Evolutionary conservation across 2,329 filamentous ascomycete genomes (phyloP).

Genomic region (Ampelomyces quisqualis): DNA sequence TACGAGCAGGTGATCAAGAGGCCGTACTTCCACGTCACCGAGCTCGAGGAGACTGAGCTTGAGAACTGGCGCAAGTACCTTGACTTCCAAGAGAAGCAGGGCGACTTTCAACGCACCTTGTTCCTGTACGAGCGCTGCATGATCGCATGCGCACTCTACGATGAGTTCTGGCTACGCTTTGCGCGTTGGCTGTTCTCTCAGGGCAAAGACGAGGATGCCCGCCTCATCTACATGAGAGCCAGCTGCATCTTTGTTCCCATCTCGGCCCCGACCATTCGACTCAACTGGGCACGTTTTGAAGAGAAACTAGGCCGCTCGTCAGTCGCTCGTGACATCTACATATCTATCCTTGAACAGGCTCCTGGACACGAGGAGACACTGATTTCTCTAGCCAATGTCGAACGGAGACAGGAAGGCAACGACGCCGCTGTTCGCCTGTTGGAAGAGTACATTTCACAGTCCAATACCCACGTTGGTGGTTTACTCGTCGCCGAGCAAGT

Average conservation of each 20-base stretch:
- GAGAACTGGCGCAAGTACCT: conserved; percentile 94
- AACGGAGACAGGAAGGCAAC: conserved; percentile 78
- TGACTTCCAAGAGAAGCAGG: conserved; percentile 89
- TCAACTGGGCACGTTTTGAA: conserved; percentile 94
- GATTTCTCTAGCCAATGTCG: conserved; percentile 80
- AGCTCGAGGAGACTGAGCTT: conserved; percentile 82
- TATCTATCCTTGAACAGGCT: conserved; percentile 71
- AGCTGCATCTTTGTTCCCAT: conserved; percentile 84
- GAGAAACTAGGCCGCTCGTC: conserved; percentile 77
- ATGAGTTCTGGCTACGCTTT: conserved; percentile 98
- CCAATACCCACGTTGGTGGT: conserved; percentile 79
- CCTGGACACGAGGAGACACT: conserved; percentile 87
- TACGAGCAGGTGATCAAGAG: conserved; percentile 94
- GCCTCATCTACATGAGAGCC: conserved; percentile 88
- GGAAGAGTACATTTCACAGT: conserved; percentile 72
- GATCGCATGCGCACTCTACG: conserved; percentile 89
- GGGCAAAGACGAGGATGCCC: conserved; percentile 82
- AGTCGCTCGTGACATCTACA: conserved; percentile 80
- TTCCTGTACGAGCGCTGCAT: conserved; percentile 94
- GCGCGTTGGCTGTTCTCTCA: conserved; percentile 81
- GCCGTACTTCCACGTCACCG: conserved; percentile 94
- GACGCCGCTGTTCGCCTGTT: conserved; percentile 83
- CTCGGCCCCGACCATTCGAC: conserved; percentile 75
- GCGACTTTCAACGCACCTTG: conserved; percentile 69
- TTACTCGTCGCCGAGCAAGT: conserved; percentile 89